phyloP scores from a whole-genome alignment of 768 basidiomycete genomes.

The Sarcomyxa edulis region DNA sequence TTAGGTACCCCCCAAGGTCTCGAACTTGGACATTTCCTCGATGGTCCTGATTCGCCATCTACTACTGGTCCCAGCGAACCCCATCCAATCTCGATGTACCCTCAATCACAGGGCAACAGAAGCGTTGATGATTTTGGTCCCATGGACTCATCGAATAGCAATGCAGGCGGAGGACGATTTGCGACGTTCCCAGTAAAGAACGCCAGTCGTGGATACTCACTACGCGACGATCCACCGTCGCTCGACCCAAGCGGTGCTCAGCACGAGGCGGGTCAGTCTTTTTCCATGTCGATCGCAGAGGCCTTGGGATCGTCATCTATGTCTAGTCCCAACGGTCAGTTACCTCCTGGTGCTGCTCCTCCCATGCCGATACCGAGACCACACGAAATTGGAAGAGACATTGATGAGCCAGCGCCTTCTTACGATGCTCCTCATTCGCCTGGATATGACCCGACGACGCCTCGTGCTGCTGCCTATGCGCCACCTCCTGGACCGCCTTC shows the following conservation, averaged over 20 bases:
- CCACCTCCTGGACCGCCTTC: too few species aligned
- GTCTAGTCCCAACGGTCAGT: too few species aligned
- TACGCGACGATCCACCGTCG: slow-evolving; percentile 11
- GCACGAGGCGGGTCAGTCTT: slow-evolving; percentile 19
- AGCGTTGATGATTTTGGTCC: slow-evolving; percentile 40
- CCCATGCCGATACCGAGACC: too few species aligned
- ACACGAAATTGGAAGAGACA: too few species aligned
- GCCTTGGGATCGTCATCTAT: too few species aligned
- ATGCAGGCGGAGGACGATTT: slow-evolving; percentile 43
- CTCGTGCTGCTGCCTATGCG: too few species aligned
- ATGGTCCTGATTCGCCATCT: not conserved
- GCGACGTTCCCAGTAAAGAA: slow-evolving; percentile 62
- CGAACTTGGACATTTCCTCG: slow-evolving; percentile 6
- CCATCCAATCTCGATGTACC: not conserved
- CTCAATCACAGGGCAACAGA: slow-evolving; percentile 4
- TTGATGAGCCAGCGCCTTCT: too few species aligned
- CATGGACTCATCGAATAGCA: slow-evolving; percentile 15
- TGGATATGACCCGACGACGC: too few species aligned
- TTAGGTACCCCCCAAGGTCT: slow-evolving; percentile 4
- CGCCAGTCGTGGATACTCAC: slow-evolving; percentile 19
- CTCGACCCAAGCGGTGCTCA: slow-evolving; percentile 9
- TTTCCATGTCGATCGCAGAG: slow-evolving; percentile 32
- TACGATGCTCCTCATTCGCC: too few species aligned
- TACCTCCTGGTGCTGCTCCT: too few species aligned
- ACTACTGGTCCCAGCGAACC: not conserved